A percentile compares a stretch with the other conserved stretches of the same genome.
phyloP scores from a whole-genome alignment of 306 rosid genomes.

The Vicia sativa region DNA sequence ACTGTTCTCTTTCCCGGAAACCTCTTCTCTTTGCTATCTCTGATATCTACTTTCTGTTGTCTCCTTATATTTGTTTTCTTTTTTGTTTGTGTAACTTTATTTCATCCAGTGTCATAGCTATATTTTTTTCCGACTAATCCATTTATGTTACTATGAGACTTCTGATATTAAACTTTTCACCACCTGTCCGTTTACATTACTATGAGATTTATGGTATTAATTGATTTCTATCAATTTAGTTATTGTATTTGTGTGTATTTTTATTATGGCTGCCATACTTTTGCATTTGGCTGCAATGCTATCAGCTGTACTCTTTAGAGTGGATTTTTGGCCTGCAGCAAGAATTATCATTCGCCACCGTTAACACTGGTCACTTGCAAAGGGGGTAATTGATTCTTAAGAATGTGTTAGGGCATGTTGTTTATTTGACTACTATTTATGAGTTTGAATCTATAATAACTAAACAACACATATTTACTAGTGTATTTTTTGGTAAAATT shows the following conservation, averaged over 20 bases:
- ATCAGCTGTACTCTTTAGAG: neutral
- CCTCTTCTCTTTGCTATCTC: conserved; percentile 6
- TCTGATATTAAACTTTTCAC: neutral
- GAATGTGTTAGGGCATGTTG: conserved; percentile 6
- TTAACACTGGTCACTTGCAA: conserved; percentile 4
- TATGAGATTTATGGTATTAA: neutral
- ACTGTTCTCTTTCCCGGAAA: neutral
- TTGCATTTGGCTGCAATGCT: neutral
- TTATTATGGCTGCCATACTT: neutral
- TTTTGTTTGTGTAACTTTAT: neutral
- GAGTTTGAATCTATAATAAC: conserved; percentile 16
- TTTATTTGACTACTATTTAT: conserved; percentile 4
- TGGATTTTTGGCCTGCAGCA: neutral
- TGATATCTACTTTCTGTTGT: neutral
- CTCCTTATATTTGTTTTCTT: neutral
- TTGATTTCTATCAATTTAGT: conserved; percentile 3
- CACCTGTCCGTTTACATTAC: conserved; percentile 1
- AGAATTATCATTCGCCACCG: neutral
- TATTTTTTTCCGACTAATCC: neutral
- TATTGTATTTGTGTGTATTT: neutral
- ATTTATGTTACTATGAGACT: neutral
- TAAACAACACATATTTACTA: conserved; percentile 10
- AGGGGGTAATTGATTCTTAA: conserved; percentile 34
- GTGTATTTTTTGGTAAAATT: conserved; percentile 4
- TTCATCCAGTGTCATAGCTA: neutral